phyloP scores from a whole-genome alignment of 139 green algal genomes.

The Chlamydomonas sphaeroides region DNA sequence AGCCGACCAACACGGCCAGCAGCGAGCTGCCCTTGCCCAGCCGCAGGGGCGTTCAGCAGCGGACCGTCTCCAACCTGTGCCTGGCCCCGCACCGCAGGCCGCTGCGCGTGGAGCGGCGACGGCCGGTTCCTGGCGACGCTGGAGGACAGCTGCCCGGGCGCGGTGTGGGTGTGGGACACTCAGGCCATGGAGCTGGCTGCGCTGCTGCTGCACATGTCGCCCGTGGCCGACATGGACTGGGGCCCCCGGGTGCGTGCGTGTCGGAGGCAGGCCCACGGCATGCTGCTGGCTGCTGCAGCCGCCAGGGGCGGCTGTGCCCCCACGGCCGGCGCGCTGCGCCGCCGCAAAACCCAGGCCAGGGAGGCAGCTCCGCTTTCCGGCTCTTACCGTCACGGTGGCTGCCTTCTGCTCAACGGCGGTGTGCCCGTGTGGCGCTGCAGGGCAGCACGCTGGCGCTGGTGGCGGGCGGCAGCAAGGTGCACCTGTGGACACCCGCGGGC shows the following conservation, averaged over 20 bases:
- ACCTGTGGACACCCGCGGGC: conserved; percentile 84
- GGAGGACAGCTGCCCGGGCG: conserved; percentile 77
- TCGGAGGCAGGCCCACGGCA: too few species aligned
- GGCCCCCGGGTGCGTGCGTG: conserved; percentile 47
- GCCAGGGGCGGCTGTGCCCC: too few species aligned
- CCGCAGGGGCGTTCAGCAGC: too few species aligned
- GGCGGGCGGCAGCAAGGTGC: conserved; percentile 68
- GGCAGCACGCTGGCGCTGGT: conserved; percentile 66
- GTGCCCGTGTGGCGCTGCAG: too few species aligned
- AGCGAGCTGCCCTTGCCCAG: too few species aligned
- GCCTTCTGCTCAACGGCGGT: too few species aligned
- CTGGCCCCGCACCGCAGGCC: conserved; percentile 24
- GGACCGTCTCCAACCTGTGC: neutral
- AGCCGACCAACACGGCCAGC: too few species aligned
- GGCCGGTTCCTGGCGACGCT: conserved; percentile 76
- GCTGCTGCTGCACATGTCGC: conserved; percentile 72
- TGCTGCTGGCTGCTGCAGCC: too few species aligned
- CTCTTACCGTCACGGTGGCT: too few species aligned
- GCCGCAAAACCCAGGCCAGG: too few species aligned
- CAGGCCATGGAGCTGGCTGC: conserved; percentile 64
- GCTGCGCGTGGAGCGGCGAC: conserved; percentile 69
- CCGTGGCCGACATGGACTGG: conserved; percentile 70
- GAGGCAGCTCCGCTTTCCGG: too few species aligned
- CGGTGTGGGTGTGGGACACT: conserved; percentile 88
- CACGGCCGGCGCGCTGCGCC: too few species aligned